A percentile compares a stretch with the other conserved stretches of the same genome.
Conservation (phyloP, 2,329 filamentous ascomycete genomes). For the Neofusicoccum umdonicola region DNA sequence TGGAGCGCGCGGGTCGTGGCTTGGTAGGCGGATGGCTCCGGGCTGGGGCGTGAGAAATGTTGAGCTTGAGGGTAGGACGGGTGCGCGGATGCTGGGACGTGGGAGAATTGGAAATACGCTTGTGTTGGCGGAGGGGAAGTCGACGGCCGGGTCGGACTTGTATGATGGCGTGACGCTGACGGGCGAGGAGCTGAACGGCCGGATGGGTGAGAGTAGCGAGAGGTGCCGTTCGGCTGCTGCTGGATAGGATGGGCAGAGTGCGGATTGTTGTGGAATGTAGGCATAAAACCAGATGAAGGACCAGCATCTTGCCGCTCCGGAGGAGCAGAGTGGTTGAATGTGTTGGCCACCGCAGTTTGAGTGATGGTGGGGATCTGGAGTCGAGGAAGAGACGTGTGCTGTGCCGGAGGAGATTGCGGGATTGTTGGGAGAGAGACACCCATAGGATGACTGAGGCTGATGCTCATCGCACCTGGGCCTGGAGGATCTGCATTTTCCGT, state of each 20-base stretch:
- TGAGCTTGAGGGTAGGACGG: background rate
- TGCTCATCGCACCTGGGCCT: constrained; percentile 31
- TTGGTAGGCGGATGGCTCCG: background rate
- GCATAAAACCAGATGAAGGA: background rate
- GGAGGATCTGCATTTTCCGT: constrained; percentile 54
- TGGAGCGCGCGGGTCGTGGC: background rate
- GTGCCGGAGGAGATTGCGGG: constrained; percentile 13
- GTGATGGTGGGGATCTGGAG: constrained; percentile 8
- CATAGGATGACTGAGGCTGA: constrained; percentile 29
- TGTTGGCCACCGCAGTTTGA: background rate
- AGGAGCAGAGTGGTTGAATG: constrained; percentile 1
- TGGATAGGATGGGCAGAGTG: background rate
- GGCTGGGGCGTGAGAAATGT: background rate
- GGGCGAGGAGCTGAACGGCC: background rate
- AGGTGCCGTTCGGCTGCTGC: background rate
- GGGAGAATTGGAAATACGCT: background rate
- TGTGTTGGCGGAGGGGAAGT: background rate
- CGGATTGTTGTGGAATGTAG: background rate
- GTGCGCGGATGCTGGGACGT: background rate
- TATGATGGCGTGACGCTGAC: background rate
- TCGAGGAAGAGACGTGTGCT: constrained; percentile 11
- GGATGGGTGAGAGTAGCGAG: background rate
- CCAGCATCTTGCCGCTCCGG: background rate
- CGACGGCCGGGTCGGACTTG: constrained; percentile 9
- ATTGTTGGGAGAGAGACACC: background rate